These are phyloP conservation scores for Yarrowia bubula DNA, from an alignment of 805 yeast genomes.

Conservation along the genomic window DNA sequence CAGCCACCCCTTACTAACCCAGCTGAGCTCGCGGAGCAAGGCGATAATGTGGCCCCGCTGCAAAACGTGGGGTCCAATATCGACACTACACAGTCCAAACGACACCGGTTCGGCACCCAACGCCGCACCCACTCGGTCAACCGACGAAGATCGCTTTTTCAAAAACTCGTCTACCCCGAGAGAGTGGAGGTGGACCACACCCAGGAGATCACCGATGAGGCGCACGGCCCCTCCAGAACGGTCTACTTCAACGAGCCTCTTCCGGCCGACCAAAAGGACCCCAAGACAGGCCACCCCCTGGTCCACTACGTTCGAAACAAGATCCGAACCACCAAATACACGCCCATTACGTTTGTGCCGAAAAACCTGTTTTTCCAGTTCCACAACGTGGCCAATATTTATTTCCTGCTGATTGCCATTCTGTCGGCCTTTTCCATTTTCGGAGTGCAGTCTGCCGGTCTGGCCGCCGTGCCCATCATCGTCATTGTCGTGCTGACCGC, in stretches of 20 bases:
- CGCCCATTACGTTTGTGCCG: constrained; percentile 88
- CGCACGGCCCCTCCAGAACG: constrained; percentile 14
- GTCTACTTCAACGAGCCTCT: constrained; percentile 23
- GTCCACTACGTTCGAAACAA: constrained; percentile 79
- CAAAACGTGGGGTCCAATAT: constrained; percentile 32
- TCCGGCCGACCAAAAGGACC: constrained; percentile 33
- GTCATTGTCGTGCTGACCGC: constrained; percentile 76
- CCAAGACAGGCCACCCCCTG: constrained; percentile 58
- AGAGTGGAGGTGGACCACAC: neutral
- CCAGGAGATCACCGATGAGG: neutral
- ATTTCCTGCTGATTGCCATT: constrained; percentile 77
- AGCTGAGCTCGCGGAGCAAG: constrained; percentile 25
- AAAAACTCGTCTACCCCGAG: constrained; percentile 16
- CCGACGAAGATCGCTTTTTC: constrained; percentile 34
- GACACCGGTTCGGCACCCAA: constrained; percentile 90
- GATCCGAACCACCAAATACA: constrained; percentile 93
- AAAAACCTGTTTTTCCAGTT: constrained; percentile 81
- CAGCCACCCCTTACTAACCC: constrained; percentile 9
- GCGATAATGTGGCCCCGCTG: neutral
- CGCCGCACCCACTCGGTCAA: constrained; percentile 73
- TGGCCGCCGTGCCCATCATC: constrained; percentile 79
- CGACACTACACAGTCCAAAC: constrained; percentile 57
- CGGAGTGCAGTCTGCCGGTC: constrained; percentile 70
- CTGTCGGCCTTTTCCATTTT: constrained; percentile 63
- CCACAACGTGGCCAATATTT: constrained; percentile 85